Percentiles rank a stretch among this genome's conserved stretches.
These are phyloP conservation scores for Schizonepeta tenuifolia DNA, from an alignment of 257 asterid genomes.

Conservation along the genomic window DNA sequence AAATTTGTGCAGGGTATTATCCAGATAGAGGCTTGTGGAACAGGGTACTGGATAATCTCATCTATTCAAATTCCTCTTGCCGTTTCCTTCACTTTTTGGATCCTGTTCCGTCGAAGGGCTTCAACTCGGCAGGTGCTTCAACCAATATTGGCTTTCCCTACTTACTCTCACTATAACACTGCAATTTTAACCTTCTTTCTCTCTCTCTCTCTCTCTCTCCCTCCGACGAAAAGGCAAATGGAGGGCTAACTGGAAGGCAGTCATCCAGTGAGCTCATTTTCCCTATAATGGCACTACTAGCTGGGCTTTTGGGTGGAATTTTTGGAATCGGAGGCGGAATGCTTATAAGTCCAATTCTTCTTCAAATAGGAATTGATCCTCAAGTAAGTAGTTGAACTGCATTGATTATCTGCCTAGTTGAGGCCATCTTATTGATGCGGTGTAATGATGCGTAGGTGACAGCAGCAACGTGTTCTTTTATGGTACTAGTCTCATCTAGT, in stretches of 20 bases:
- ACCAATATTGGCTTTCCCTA: background rate
- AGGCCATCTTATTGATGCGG: background rate
- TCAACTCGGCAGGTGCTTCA: constrained; percentile 49
- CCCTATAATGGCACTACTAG: constrained; percentile 78
- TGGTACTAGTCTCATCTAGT: constrained; percentile 85
- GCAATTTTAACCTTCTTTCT: background rate
- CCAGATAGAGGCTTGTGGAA: constrained; percentile 68
- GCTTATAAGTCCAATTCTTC: constrained; percentile 82
- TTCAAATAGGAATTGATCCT: constrained; percentile 78
- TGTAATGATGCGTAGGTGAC: constrained; percentile 55
- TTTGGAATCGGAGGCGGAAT: constrained; percentile 97
- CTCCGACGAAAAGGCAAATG: constrained; percentile 43
- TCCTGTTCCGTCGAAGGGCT: constrained; percentile 38
- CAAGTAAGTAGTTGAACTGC: constrained; percentile 47
- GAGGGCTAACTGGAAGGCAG: constrained; percentile 21
- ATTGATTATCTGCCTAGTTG: background rate
- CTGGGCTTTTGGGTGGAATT: constrained; percentile 80
- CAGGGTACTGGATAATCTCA: constrained; percentile 81
- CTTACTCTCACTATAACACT: background rate
- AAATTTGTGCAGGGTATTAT: constrained; percentile 56
- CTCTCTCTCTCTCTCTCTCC: background rate
- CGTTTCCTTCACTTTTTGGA: constrained; percentile 60
- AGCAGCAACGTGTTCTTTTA: constrained; percentile 83
- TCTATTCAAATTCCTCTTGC: constrained; percentile 73
- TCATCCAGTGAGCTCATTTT: constrained; percentile 45